A percentile compares a stretch with the other conserved stretches of the same genome.
phyloP scores from a whole-genome alignment of 192 early-diverging fungal species.

The Chytriomyces sp. region DNA sequence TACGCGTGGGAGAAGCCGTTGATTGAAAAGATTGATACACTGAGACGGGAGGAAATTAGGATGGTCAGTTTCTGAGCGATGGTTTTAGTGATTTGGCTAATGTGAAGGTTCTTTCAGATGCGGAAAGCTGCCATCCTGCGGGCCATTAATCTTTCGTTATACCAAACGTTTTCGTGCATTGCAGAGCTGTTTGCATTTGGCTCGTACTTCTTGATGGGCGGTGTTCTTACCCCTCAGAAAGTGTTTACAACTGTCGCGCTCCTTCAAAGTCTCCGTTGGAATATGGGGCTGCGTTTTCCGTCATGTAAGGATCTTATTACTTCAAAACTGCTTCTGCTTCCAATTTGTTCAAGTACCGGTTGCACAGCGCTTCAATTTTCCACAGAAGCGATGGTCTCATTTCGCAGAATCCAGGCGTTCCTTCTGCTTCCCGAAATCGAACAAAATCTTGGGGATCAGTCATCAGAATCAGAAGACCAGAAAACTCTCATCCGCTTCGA shows the following conservation, averaged over 20 bases:
- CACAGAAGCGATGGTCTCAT: constrained; percentile 35
- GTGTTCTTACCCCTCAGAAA: constrained; percentile 41
- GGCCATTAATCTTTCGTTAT: constrained; percentile 53
- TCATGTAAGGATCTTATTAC: neutral
- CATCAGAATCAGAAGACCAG: neutral
- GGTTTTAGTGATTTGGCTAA: neutral
- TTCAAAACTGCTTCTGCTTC: neutral
- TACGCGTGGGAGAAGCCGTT: constrained; percentile 58
- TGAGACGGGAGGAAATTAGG: constrained; percentile 39
- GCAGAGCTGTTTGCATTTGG: constrained; percentile 45
- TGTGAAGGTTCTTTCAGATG: neutral
- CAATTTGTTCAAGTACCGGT: too few relatives aligned
- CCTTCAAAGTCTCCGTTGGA: constrained; percentile 32
- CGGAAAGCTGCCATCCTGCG: constrained; percentile 40
- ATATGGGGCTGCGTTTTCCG: constrained; percentile 30
- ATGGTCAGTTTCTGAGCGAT: neutral
- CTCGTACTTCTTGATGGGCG: constrained; percentile 44
- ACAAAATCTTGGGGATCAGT: neutral
- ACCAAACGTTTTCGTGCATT: constrained; percentile 46
- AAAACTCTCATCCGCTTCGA: neutral
- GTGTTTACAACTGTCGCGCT: constrained; percentile 49
- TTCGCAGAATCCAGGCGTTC: constrained; percentile 46
- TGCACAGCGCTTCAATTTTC: constrained; percentile 40
- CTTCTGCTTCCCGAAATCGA: constrained; percentile 14
- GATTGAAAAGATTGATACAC: constrained; percentile 36